These are phyloP conservation scores for Petunia hybrid DNA, from an alignment of 305 asterid genomes.

Conservation along the genomic window DNA sequence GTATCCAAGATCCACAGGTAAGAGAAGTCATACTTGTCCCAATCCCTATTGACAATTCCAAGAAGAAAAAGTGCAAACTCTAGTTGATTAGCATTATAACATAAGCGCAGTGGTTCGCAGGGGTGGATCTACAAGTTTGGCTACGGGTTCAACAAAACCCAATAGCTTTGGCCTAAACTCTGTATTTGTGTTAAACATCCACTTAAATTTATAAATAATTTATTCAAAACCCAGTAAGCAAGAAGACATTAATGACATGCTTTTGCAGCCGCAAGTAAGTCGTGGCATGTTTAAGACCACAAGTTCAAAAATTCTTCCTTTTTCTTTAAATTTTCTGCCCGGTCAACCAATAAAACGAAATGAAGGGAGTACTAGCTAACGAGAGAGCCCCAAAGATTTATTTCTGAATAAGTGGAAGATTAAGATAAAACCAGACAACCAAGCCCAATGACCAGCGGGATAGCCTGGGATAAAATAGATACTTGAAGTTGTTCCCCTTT, in stretches of 20 bases:
- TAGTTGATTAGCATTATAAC: background rate
- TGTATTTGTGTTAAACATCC: no score
- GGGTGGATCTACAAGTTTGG: no score
- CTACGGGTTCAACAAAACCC: no score
- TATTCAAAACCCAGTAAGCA: no score
- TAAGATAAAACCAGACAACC: slow-evolving; percentile 9
- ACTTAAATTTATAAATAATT: no score
- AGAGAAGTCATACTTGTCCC: slow-evolving; percentile 7
- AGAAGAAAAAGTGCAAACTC: slow-evolving; percentile 23
- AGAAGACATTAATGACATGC: no score
- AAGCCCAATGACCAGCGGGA: slow-evolving; percentile 9
- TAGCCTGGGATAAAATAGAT: slow-evolving; percentile 4
- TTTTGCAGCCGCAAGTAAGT: no score
- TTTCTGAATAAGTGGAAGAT: slow-evolving; percentile 20
- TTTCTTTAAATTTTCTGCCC: no score
- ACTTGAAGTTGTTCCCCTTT: slow-evolving; percentile 25
- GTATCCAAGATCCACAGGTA: slow-evolving; percentile 9
- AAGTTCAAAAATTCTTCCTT: no score
- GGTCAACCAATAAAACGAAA: no score
- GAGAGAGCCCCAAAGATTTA: slow-evolving; percentile 23
- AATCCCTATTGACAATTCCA: background rate
- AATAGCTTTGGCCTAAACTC: no score
- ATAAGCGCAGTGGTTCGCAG: background rate
- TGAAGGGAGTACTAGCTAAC: background rate
- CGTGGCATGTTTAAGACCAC: no score